Conservation (phyloP, 352 stramenopile genomes). For the Phytophthora cryptogea region DNA sequence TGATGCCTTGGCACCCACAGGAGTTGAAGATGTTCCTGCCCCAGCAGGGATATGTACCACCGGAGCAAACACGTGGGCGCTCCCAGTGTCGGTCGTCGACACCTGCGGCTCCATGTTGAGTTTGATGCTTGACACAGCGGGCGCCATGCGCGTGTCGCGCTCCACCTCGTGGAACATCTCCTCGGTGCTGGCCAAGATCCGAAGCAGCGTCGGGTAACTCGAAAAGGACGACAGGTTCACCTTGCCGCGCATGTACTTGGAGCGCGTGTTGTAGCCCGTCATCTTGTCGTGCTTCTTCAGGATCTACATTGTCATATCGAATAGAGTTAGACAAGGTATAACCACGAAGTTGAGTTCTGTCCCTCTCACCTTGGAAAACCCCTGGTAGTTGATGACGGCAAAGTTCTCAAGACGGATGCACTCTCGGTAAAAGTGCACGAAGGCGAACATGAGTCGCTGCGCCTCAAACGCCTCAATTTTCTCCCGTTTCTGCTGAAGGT, state of each 20-base stretch:
- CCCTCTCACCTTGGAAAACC: conserved; percentile 72
- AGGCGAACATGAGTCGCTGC: conserved; percentile 80
- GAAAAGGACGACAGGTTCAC: conserved; percentile 82
- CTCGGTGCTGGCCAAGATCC: conserved; percentile 77
- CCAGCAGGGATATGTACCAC: conserved; percentile 23
- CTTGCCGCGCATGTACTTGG: conserved; percentile 86
- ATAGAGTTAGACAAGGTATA: conserved; percentile 1
- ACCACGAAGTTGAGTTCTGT: too few relatives aligned
- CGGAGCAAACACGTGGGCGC: conserved; percentile 18
- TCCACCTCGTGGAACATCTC: conserved; percentile 84
- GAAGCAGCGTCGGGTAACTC: conserved; percentile 74
- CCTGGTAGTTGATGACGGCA: conserved; percentile 86
- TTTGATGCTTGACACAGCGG: conserved; percentile 58
- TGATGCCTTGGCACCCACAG: conserved; percentile 14
- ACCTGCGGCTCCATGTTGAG: conserved; percentile 44
- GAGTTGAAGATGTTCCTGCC: conserved; percentile 35
- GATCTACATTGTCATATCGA: conserved; percentile 41
- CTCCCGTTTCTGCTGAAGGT: conserved; percentile 34
- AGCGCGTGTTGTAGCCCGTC: conserved; percentile 83
- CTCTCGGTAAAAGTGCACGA: conserved; percentile 85
- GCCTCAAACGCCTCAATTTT: conserved; percentile 54
- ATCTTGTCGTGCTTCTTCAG: conserved; percentile 88
- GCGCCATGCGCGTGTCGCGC: conserved; percentile 53
- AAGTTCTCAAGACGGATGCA: conserved; percentile 85
- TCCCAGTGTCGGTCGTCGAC: not conserved